phyloP scores from a whole-genome alignment of 768 basidiomycete genomes.

The Rhodotorula paludigena region DNA sequence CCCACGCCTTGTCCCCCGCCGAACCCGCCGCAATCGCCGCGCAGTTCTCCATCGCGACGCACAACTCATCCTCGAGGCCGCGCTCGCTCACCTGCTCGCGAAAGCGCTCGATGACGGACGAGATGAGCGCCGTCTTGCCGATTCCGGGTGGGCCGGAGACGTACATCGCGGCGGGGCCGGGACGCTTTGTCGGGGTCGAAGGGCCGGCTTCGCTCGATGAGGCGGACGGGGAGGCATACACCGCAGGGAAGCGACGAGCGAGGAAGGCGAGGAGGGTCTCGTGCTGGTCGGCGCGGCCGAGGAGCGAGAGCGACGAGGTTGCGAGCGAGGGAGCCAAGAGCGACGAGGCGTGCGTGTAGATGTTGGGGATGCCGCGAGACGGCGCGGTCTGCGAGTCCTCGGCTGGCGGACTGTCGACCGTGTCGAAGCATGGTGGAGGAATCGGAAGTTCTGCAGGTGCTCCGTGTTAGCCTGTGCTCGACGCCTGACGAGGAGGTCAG shows the following conservation, averaged over 20 bases:
- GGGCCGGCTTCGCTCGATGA: conserved; percentile 35
- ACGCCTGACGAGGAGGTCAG: too few species aligned
- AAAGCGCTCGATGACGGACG: conserved; percentile 54
- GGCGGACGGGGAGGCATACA: conserved; percentile 44
- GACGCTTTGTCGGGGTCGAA: not conserved
- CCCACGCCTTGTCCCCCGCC: conserved; percentile 57
- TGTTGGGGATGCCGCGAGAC: conserved; percentile 21
- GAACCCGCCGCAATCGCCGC: conserved; percentile 59
- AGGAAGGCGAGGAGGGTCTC: conserved; percentile 60
- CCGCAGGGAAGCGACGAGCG: conserved; percentile 53
- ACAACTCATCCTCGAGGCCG: conserved; percentile 44
- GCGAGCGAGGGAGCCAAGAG: conserved; percentile 50
- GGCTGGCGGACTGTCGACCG: not conserved
- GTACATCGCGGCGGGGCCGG: conserved; percentile 54
- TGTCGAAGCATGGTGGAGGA: not conserved
- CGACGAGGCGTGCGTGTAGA: conserved; percentile 31
- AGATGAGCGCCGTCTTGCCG: conserved; percentile 81
- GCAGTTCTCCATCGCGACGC: conserved; percentile 66
- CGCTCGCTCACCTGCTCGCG: conserved; percentile 47
- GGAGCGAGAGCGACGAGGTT: conserved; percentile 49
- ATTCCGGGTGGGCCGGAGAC: conserved; percentile 91
- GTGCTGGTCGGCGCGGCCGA: conserved; percentile 66
- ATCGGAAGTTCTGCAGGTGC: not conserved
- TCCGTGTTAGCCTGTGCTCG: too few species aligned
- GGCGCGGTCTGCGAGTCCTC: not conserved